Evolutionary conservation across 2,329 filamentous ascomycete species (phyloP).

Genomic region (Cytospora piceicola): DNA sequence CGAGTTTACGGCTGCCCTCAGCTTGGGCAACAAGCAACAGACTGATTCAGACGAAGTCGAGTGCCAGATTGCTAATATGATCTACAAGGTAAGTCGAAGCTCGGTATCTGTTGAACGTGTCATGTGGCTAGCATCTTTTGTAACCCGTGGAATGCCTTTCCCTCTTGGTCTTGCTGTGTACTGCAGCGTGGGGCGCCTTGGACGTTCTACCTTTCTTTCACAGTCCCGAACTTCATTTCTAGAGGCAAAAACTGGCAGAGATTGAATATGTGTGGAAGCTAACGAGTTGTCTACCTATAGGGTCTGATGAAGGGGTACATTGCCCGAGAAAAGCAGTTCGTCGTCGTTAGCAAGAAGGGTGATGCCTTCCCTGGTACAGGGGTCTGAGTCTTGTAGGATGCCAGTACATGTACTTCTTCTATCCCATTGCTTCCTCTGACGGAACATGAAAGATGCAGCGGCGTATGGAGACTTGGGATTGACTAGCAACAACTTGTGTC

Average conservation of each 20-base stretch:
- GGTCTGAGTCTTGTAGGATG: conserved; percentile 45
- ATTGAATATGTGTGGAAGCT: conserved; percentile 33
- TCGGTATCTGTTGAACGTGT: neutral
- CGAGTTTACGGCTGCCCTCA: conserved; percentile 85
- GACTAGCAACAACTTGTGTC: neutral
- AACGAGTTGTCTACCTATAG: conserved; percentile 49
- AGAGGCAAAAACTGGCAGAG: neutral
- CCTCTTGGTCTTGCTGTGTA: neutral
- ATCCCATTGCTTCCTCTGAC: neutral
- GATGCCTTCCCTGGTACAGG: conserved; percentile 94
- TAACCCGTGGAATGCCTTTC: neutral
- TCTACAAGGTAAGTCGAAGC: conserved; percentile 77
- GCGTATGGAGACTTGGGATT: neutral
- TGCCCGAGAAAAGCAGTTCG: conserved; percentile 82
- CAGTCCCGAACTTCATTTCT: neutral
- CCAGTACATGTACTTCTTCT: neutral
- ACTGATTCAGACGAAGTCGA: conserved; percentile 93
- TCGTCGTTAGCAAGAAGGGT: conserved; percentile 93
- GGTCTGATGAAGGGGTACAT: conserved; percentile 98
- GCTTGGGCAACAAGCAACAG: conserved; percentile 68
- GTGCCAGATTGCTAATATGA: conserved; percentile 92
- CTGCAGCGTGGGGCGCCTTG: neutral
- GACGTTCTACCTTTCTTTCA: neutral
- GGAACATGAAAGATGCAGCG: neutral
- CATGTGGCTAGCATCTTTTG: neutral